Base-by-base conservation (phyloP, 805 yeast genomes). In the Kuraishia floccosa region DNA sequence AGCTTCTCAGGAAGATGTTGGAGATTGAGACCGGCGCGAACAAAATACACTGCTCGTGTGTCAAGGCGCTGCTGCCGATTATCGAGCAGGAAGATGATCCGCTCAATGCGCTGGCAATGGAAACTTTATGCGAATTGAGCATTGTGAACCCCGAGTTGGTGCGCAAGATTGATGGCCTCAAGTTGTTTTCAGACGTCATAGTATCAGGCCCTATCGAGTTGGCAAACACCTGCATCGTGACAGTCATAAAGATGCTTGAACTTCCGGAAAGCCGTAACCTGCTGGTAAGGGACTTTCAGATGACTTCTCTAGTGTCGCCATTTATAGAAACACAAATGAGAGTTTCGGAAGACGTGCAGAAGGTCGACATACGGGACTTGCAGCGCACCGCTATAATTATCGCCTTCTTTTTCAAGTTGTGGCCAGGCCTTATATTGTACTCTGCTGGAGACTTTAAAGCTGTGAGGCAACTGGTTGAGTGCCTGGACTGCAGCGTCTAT, bases 391-490 rank as follows among this genome's bases (percentile, higher is more conserved):
- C 86, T 0, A 63, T 68, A 26, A 59, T 84, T 6, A 49, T 89
- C 2, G 56, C 80, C 0, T 49, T 68, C 4, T 55, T 83, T 16
- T 52, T 89, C 30, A 80, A 83, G 37, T 65, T 74, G 21, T 78
- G 89, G 73, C 63, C 80, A 9, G 99, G 98, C 0, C 44, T 86
- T 8, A 64, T 77, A 36, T 69, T 78, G 11, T 69, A 77, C 41
- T 65, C 80, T 1, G 61, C 68, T 34, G 60, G 76, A 39, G 55
- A 72, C 35, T 76, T 72, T 38, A 56, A 58, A 33, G 65, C 77
- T 7, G 46, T 87, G 15, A 58, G 56, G 25, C 71, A 72, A 32
- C 54, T 87, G 18, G 54, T 87, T 3, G 52, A 63, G 26, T 77
- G 86, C 47, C 56, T 91, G 26, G 52, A 59, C n/a, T 63, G 67